Evolutionary conservation across 345 rosid genomes (phyloP), one percentile per base, ranked within the genome.

Genomic region (Turnera subulata): DNA sequence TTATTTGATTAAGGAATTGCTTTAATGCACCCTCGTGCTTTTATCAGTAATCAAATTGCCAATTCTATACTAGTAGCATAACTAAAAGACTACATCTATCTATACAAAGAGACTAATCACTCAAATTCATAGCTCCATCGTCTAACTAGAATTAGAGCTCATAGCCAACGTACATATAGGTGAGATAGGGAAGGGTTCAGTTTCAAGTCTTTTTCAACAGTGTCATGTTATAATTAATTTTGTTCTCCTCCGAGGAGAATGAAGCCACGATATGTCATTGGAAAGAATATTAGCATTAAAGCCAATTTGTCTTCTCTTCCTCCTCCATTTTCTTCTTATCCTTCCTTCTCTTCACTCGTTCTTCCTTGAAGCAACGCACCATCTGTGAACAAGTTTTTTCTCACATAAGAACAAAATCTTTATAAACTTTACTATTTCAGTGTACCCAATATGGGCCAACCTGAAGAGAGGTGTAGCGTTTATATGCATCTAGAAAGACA

Each of bases 231-330:
- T 61, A 58, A 60, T 48, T 40, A 42, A 42, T 58, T 43, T 50
- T 53, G 40, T 72, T 64, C 29, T 58, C 39, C 21, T 32, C 24
- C 11, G 15, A 44, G 23, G 32, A 26, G 58, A 55, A 64, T 22
- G 2, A 53, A 61, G 38, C 22, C 55, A 61, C 9, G 63, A 23
- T 17, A 45, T 52, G 62, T 45, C 70, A 23, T 33, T 22, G 50
- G 54, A 62, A 35, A 67, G 79, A 74, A 78, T 78, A 68, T 65
- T 74, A 1, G 73, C 77, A 68, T 69, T 78, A 26, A 65, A 71
- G 23, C 52, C 44, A 54, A 62, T 14, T 73, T 64, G 71, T 69
- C 68, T 15, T 53, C 39, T 65, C 51, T 24, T 18, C 50, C 55
- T 10, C 45, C 16, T 51, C 42, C 45, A 45, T 46, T 18, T 45